phyloP scores from a whole-genome alignment of 768 basidiomycete genomes.

The Suillus plorans region DNA sequence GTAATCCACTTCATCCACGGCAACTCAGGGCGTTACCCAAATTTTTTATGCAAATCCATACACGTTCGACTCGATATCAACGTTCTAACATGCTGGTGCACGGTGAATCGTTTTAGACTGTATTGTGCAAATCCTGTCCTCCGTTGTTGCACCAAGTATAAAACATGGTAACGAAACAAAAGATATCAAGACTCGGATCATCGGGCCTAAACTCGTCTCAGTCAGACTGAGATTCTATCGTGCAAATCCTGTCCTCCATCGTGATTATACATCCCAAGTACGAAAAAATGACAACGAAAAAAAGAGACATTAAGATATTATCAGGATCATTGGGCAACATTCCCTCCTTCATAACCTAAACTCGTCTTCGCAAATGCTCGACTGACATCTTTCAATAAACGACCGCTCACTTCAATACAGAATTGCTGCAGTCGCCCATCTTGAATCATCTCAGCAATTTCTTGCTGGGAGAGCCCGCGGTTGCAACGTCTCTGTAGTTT shows the following conservation, averaged over 20 bases:
- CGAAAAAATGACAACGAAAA: neutral
- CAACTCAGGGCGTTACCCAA: too few relatives aligned
- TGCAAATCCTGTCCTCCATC: neutral
- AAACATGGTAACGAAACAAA: too few relatives aligned
- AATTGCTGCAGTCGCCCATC: slow-evolving; percentile 45
- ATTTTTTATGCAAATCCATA: too few relatives aligned
- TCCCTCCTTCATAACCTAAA: slow-evolving; percentile 1
- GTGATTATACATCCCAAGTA: neutral
- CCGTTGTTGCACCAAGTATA: too few relatives aligned
- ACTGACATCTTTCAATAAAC: slow-evolving; percentile 18
- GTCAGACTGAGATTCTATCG: too few relatives aligned
- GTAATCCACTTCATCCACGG: neutral
- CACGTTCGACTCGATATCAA: too few relatives aligned
- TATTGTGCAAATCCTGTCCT: too few relatives aligned
- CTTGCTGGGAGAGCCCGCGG: slow-evolving; percentile 28
- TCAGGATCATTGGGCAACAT: neutral
- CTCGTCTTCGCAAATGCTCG: slow-evolving; percentile 21
- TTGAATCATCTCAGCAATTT: slow-evolving; percentile 40
- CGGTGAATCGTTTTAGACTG: too few relatives aligned
- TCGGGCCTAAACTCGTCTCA: too few relatives aligned
- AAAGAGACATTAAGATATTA: neutral
- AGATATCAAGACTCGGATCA: too few relatives aligned
- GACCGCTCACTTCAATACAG: slow-evolving; percentile 38
- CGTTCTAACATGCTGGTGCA: too few relatives aligned
- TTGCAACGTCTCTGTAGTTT: slow-evolving; percentile 37